These are phyloP conservation scores for Bipolaris gigantea DNA, from an alignment of 2,329 filamentous ascomycete genomes.

Conservation along the genomic window DNA sequence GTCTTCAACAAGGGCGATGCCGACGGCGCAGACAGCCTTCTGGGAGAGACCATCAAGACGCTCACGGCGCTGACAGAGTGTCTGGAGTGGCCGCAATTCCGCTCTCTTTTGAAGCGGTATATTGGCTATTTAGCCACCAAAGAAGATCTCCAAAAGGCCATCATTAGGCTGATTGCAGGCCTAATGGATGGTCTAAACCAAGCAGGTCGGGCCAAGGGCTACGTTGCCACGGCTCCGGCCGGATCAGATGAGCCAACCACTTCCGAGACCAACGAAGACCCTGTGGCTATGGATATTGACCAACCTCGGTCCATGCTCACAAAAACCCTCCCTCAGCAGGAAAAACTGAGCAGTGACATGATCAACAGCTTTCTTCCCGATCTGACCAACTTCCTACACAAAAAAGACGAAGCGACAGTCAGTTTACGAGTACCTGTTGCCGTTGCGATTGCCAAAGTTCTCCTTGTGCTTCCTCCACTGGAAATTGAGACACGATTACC, in stretches of 20 bases:
- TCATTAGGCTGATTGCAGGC: conserved; percentile 78
- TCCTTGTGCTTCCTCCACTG: conserved; percentile 74
- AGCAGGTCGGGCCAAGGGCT: conserved; percentile 49
- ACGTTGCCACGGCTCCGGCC: conserved; percentile 19
- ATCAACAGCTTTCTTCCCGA: conserved; percentile 75
- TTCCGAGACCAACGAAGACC: conserved; percentile 18
- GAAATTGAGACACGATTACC: conserved; percentile 76
- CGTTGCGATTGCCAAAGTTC: conserved; percentile 82
- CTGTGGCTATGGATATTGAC: conserved; percentile 32
- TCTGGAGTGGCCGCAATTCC: conserved; percentile 89
- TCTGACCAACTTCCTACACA: conserved; percentile 81
- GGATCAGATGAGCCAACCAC: conserved; percentile 50
- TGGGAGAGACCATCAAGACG: conserved; percentile 81
- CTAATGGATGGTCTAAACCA: conserved; percentile 74
- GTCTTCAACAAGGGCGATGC: conserved; percentile 83
- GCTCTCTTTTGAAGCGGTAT: conserved; percentile 80
- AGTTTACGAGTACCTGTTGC: conserved; percentile 90
- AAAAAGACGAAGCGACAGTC: conserved; percentile 93
- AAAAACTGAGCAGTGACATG: conserved; percentile 73
- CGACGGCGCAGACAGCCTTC: conserved; percentile 74
- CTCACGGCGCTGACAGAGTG: conserved; percentile 74
- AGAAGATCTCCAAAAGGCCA: conserved; percentile 80
- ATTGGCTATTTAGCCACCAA: conserved; percentile 79
- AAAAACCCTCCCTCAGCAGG: conserved; percentile 65
- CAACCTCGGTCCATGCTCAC: conserved; percentile 52